These are phyloP conservation scores for Spinacia oleracea DNA, from an alignment of 179 eudicot genomes.

Conservation along the genomic window DNA sequence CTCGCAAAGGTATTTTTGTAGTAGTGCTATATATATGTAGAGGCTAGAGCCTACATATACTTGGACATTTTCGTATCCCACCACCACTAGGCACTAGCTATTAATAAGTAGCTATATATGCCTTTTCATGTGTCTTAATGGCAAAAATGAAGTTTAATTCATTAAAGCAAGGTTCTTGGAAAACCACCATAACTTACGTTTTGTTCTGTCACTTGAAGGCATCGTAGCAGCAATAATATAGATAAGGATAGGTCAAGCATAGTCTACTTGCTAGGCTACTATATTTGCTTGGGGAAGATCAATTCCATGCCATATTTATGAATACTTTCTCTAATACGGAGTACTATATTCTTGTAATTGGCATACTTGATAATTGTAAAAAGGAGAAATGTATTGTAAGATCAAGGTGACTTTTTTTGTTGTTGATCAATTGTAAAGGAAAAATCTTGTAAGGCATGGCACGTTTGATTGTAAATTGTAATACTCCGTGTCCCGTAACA, in stretches of 20 bases:
- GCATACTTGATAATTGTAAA: too few species aligned
- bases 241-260: constrained; percentile 18
- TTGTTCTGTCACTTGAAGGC: constrained; percentile 5
- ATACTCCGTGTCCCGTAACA: too few species aligned
- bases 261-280: constrained; percentile 5
- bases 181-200: not conserved
- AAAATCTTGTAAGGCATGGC: too few species aligned
- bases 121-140: not conserved
- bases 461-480: too few species aligned
- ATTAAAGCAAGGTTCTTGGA: not conserved
- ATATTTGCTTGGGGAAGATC: not conserved
- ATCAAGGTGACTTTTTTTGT: too few species aligned
- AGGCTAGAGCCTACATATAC: not conserved
- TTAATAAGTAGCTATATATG: not conserved
- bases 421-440: too few species aligned
- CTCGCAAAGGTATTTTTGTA: too few species aligned
- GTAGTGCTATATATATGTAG: too few species aligned
- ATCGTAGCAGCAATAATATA: not conserved
- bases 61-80: not conserved
- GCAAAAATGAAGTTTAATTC: not conserved
- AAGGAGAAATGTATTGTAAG: too few species aligned
- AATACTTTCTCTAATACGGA: too few species aligned
- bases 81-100: too few species aligned
- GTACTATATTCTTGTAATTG: too few species aligned
- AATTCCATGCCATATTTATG: not conserved